Evolutionary conservation across 2,329 filamentous ascomycete species (phyloP), one percentile per base, ranked within the genome.

Genomic region (Rachicladosporium sp.): DNA sequence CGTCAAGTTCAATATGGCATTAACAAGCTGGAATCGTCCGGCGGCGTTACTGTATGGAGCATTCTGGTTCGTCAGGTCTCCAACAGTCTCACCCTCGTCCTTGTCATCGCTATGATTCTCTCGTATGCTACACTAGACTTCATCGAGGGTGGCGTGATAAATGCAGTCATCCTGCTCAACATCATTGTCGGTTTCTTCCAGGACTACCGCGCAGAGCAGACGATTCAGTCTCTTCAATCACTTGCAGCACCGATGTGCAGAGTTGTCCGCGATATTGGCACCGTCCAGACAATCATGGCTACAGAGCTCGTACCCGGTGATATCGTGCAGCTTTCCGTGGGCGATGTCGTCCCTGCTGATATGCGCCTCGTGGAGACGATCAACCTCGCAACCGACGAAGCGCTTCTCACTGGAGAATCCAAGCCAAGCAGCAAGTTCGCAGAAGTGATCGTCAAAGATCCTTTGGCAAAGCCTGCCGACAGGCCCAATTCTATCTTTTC

Each of bases 321-420:
- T 48, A 59, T 83, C 35, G 74, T 76, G 9, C 70, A 74, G 44
- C 53, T 74, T 38, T 73, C 70, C 49, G 69, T 74, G 33, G 80
- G 79, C 46, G 78, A 82, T 54, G 74, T 80, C 34, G 68, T 82
- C 27, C 78, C 79, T 4, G 79, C 79, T 29, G 80, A 83, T 58
- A 62, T 82, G 40, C 31, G 58, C 10, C 54, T 71, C 1, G 57
- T 78, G 42, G 71, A 79, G 44, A 73, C 74, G 38, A 74, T 85
- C 59, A 88, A 88, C 57, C 66, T 86, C 43, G 80, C 81, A 38
- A 80, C 78, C 41, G 82, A 88, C 43, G 78, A 82, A 56, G 76
- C 78, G 10, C 66, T 80, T 23, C 66, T 82, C 19, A 83, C 79
- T 2, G 79, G 79, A 47, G 79, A 83, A 60, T 80, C 78, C n/a